Percentiles rank a stretch among this genome's conserved stretches.
phyloP scores from a whole-genome alignment of 1,284 basidiomycete species.

The Ceratobasidium sp. region DNA sequence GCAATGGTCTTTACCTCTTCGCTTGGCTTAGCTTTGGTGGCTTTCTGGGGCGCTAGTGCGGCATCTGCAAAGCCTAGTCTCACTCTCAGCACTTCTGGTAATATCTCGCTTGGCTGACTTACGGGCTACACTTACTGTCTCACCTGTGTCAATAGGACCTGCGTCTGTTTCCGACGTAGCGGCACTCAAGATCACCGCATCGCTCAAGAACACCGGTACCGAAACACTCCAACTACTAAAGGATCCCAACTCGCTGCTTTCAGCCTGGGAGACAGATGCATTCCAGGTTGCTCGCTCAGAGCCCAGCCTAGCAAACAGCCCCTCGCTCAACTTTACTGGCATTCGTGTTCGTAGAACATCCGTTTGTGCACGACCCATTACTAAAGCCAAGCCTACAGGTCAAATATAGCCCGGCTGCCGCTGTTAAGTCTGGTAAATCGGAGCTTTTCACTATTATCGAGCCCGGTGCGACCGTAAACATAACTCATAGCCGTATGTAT shows the following conservation, averaged over 20 bases:
- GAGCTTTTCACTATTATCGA: slow-evolving; percentile 35
- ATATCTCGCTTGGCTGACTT: neutral
- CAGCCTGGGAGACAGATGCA: slow-evolving; percentile 61
- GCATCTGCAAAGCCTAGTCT: slow-evolving; percentile 27
- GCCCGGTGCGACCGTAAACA: slow-evolving; percentile 37
- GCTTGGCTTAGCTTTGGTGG: slow-evolving; percentile 24
- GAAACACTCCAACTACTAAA: slow-evolving; percentile 65
- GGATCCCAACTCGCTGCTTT: slow-evolving; percentile 61
- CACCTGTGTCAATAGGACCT: slow-evolving; percentile 49
- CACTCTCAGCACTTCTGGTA: slow-evolving; percentile 38
- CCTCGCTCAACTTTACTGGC: slow-evolving; percentile 44
- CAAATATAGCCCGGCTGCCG: slow-evolving; percentile 38
- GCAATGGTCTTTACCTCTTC: slow-evolving; percentile 26
- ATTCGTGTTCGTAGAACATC: slow-evolving; percentile 30
- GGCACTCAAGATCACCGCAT: slow-evolving; percentile 61
- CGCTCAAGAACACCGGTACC: slow-evolving; percentile 64
- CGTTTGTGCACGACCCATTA: neutral
- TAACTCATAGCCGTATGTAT: slow-evolving; percentile 37
- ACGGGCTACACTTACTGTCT: neutral
- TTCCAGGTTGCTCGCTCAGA: slow-evolving; percentile 54
- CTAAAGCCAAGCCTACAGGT: slow-evolving; percentile 1
- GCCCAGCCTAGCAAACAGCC: slow-evolving; percentile 13
- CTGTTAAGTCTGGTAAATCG: slow-evolving; percentile 26
- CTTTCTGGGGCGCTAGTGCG: slow-evolving; percentile 10
- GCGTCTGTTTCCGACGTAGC: slow-evolving; percentile 59